Conservation (phyloP, 345 rosid genomes). For the Lepidium africanum region DNA sequence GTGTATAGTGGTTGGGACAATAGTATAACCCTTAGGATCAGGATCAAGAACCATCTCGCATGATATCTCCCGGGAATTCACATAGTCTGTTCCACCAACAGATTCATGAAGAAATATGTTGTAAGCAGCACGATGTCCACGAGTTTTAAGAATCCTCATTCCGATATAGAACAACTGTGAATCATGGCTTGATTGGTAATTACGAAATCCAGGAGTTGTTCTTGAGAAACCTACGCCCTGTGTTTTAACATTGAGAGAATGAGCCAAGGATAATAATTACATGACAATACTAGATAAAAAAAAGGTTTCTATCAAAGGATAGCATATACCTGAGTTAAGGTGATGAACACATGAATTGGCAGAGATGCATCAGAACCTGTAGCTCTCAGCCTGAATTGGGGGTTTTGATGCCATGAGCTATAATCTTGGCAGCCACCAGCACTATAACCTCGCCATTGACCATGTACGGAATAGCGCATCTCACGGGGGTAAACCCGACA, state of each 20-base stretch:
- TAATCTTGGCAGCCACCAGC: slow-evolving; percentile 99
- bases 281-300: neutral
- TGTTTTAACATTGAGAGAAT: slow-evolving; percentile 7
- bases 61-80: slow-evolving; percentile 98
- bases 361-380: slow-evolving; percentile 81
- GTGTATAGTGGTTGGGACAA: slow-evolving; percentile 97
- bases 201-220: slow-evolving; percentile 87
- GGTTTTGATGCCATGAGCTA: slow-evolving; percentile 98
- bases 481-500: slow-evolving; percentile 96
- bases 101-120: slow-evolving; percentile 96
- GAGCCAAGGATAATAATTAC: neutral
- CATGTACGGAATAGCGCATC: slow-evolving; percentile 95
- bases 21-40: slow-evolving; percentile 99
- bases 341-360: slow-evolving; percentile 91
- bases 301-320: neutral
- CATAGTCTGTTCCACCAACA: slow-evolving; percentile 99
- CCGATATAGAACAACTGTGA: slow-evolving; percentile 94
- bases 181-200: slow-evolving; percentile 93
- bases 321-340: slow-evolving; percentile 93
- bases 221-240: slow-evolving; percentile 99
- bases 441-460: slow-evolving; percentile 95
- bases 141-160: slow-evolving; percentile 96
- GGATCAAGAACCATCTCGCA: slow-evolving; percentile 99
- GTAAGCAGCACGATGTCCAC: slow-evolving; percentile 93
- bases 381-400: slow-evolving; percentile 90